Percentiles rank a stretch among this genome's conserved stretches.
These are phyloP conservation scores for Lagenaria siceraria DNA, from an alignment of 306 rosid genomes.

Conservation along the genomic window DNA sequence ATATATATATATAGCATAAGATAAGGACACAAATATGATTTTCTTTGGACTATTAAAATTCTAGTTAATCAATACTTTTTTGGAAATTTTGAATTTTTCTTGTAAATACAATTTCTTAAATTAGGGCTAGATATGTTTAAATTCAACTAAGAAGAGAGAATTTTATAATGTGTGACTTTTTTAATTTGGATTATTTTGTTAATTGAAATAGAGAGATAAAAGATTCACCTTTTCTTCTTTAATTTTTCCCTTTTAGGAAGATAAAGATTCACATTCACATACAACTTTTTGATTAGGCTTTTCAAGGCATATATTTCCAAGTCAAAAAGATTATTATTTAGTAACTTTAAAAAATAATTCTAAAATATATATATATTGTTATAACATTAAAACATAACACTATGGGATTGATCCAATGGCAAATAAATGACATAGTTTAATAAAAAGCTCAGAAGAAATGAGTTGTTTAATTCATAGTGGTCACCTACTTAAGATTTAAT, in stretches of 20 bases:
- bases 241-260: neutral
- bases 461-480: too few relatives aligned
- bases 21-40: too few relatives aligned
- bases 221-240: neutral
- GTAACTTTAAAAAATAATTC: neutral
- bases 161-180: neutral
- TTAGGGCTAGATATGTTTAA: neutral
- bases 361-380: neutral
- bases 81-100: too few relatives aligned
- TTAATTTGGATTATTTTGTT: neutral
- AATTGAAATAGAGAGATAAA: neutral
- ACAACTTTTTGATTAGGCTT: neutral
- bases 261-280: neutral
- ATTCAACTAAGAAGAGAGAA: neutral
- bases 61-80: too few relatives aligned
- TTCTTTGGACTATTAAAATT: too few relatives aligned
- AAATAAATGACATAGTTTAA: too few relatives aligned
- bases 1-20: too few relatives aligned
- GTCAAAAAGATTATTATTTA: neutral
- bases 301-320: neutral
- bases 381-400: neutral
- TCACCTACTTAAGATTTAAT: too few relatives aligned
- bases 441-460: too few relatives aligned
- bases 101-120: neutral
- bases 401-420: too few relatives aligned